Evolutionary conservation across 2,329 filamentous ascomycete genomes (phyloP), one percentile per base, ranked within the genome.

Genomic region (Neofusicoccum kwambonambiense): DNA sequence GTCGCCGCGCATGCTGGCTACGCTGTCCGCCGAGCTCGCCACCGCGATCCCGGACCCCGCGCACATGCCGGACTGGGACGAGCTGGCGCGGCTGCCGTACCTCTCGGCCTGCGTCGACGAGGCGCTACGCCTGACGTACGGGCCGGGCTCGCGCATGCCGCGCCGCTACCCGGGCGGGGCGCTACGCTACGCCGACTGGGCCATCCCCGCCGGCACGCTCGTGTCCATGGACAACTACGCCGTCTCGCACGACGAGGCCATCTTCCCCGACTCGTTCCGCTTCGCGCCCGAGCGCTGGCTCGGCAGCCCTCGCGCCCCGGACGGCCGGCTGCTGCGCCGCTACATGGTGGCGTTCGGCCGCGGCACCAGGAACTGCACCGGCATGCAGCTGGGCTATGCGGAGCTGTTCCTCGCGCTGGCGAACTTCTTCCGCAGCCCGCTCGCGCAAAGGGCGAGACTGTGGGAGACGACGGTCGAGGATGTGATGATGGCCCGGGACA

Each of bases 61-160:
- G 1, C 2, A 34, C 4, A 31, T 50, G 17, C 56, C 57, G 7
- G 35, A 27, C 31, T 62, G 52, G 56, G 7, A 12, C 3, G 27
- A 31, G 27, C 62, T 67, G 3, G 66, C 63, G 34, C 37, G 60
- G 41, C 50, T 67, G 3, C 57, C 57, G 15, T 67, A 65, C 37
- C 57, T 67, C 12, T 34, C 11, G 2, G 65, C 65, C 11, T 58
- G 41, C 44, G 19, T 67, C 13, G 8, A 74, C 67, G 76, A 79
- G 64, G 69, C 71, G 8, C 69, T 72, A 12, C 72, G 77, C 2
- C 69, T 81, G 15, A 71, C 69, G 2, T 80, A 79, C 56, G 27
- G 27, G 27, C 78, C 78, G 1, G 76, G 75, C 15, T 75, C 76
- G 1, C 69, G 79, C 45, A 74, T 62, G 35, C 47, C 44, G 15